Evolutionary conservation across 441 rosid species (phyloP).

Genomic region (Arabidopsis hybrid): DNA sequence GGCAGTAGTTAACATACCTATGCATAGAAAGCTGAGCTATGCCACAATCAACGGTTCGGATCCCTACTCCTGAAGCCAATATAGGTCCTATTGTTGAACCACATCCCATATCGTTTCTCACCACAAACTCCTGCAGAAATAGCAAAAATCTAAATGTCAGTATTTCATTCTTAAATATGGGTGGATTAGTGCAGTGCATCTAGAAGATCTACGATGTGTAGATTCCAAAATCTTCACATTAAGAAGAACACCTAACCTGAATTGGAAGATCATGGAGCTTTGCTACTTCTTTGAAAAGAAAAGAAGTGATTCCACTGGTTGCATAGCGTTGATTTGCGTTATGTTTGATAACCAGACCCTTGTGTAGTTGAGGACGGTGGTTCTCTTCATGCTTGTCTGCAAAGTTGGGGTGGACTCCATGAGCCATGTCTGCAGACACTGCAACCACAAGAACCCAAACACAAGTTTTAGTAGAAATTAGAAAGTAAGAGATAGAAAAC

Average conservation of each 20-base stretch:
- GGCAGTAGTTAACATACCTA: conserved; percentile 55
- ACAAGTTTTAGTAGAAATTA: conserved; percentile 14
- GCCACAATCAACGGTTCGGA: conserved; percentile 93
- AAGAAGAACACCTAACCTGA: conserved; percentile 60
- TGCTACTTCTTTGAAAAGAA: conserved; percentile 93
- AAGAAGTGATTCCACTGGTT: conserved; percentile 87
- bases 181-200: neutral
- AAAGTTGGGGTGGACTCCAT: conserved; percentile 92
- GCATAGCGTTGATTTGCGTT: conserved; percentile 97
- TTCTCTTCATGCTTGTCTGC: conserved; percentile 90
- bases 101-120: conserved; percentile 97
- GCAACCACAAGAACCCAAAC: conserved; percentile 36
- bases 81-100: conserved; percentile 98
- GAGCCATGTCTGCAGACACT: conserved; percentile 99
- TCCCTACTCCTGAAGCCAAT: conserved; percentile 92
- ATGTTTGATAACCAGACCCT: conserved; percentile 94
- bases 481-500: neutral
- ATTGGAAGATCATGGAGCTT: conserved; percentile 80
- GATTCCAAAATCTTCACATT: neutral
- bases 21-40: conserved; percentile 98
- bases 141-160: neutral
- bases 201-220: conserved; percentile 3
- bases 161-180: neutral
- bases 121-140: conserved; percentile 79
- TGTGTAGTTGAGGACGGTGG: conserved; percentile 88